Conservation (phyloP, 768 basidiomycete species). For the Boletales sp. region DNA sequence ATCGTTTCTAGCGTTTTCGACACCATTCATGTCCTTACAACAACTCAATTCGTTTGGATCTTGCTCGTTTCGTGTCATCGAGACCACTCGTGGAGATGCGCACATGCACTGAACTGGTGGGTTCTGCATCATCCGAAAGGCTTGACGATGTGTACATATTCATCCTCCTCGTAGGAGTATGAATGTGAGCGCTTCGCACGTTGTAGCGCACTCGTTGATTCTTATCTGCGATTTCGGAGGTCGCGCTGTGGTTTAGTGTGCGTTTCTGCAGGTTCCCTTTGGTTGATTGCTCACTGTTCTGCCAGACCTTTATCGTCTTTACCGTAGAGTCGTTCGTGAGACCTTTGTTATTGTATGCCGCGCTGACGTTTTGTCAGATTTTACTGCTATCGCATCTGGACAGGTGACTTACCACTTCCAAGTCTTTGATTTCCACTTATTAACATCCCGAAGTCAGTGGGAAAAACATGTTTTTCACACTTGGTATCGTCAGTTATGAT, state of each 20-base stretch:
- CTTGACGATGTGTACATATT: neutral
- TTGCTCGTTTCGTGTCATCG: conserved; percentile 2
- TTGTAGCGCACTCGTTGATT: neutral
- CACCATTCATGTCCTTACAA: conserved; percentile 2
- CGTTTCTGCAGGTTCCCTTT: neutral
- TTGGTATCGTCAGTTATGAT: conserved; percentile 6
- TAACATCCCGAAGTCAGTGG: conserved; percentile 10
- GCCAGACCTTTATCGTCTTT: neutral
- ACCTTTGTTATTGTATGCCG: too few species aligned
- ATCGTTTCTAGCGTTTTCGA: conserved; percentile 1
- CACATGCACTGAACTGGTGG: neutral
- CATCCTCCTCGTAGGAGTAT: conserved; percentile 3
- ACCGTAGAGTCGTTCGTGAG: conserved; percentile 7
- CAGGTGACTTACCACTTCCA: conserved; percentile 1
- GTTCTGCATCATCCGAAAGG: neutral
- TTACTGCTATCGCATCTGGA: conserved; percentile 15
- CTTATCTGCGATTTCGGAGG: neutral
- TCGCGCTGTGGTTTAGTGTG: conserved; percentile 1
- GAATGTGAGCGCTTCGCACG: neutral
- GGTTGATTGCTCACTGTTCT: neutral
- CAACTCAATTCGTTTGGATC: neutral
- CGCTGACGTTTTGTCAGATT: conserved; percentile 3
- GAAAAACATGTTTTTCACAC: conserved; percentile 11
- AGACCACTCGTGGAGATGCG: neutral
- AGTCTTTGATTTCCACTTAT: neutral